phyloP scores from a whole-genome alignment of 116 monocot genomes.

The Papilionanthe hybrid region DNA sequence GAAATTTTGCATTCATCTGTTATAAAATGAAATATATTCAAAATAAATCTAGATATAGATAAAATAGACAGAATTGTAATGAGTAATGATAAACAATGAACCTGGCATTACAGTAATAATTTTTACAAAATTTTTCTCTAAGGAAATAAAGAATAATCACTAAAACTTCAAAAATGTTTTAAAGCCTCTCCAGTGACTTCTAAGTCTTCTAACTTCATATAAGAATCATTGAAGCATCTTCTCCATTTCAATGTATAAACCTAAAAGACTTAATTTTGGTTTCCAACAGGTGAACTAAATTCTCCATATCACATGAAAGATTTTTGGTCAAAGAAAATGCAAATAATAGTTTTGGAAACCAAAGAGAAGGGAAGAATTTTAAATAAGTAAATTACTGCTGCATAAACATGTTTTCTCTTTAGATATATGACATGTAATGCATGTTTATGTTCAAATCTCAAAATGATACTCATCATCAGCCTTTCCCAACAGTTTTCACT shows the following conservation, averaged over 20 bases:
- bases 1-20: constrained; percentile 56
- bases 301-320: background rate
- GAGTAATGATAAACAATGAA: background rate
- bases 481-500: background rate
- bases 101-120: background rate
- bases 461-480: background rate
- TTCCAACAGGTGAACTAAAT: background rate
- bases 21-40: constrained; percentile 7
- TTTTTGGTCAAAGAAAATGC: background rate
- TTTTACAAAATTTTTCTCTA: background rate
- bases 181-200: background rate
- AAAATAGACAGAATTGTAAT: constrained; percentile 5
- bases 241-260: background rate
- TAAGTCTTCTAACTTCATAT: background rate
- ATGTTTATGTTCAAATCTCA: background rate
- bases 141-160: background rate
- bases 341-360: background rate
- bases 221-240: background rate
- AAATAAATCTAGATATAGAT: background rate
- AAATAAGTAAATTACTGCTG: background rate
- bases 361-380: background rate
- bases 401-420: background rate
- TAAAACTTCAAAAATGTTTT: background rate
- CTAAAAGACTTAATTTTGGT: background rate
- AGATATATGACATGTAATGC: background rate